Conservation (phyloP, 192 early-diverging fungal genomes). For the Mortierella alpina region DNA sequence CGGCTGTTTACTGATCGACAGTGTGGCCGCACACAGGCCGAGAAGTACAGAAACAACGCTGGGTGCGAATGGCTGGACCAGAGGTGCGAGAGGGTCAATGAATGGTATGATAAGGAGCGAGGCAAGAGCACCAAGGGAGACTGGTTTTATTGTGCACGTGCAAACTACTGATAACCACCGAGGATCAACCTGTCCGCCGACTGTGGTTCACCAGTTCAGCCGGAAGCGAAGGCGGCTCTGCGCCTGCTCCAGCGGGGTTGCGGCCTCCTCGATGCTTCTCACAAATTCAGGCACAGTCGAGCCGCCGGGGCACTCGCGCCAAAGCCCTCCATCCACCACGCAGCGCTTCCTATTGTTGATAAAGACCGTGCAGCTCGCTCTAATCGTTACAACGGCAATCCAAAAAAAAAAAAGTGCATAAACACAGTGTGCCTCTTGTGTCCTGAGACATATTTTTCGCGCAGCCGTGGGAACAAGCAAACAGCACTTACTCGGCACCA, state of each 20-base stretch:
- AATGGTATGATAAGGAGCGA: too few species aligned
- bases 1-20: too few species aligned
- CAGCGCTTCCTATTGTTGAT: constrained; percentile 69
- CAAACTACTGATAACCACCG: too few species aligned
- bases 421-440: neutral
- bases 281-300: constrained; percentile 50
- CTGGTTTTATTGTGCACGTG: too few species aligned
- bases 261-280: constrained; percentile 41
- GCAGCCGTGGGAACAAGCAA: neutral
- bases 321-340: constrained; percentile 67
- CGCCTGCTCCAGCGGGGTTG: neutral
- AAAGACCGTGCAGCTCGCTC: constrained; percentile 69
- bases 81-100: too few species aligned
- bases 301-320: constrained; percentile 57
- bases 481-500: constrained; percentile 48
- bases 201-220: too few species aligned
- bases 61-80: too few species aligned
- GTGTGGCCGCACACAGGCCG: too few species aligned
- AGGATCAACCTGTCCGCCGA: too few species aligned
- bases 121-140: too few species aligned
- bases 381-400: neutral
- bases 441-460: neutral
- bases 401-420: neutral
- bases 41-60: too few species aligned
- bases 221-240: too few species aligned